Conservation (phyloP, 768 basidiomycete species). For the Lactifluus echinatus region DNA sequence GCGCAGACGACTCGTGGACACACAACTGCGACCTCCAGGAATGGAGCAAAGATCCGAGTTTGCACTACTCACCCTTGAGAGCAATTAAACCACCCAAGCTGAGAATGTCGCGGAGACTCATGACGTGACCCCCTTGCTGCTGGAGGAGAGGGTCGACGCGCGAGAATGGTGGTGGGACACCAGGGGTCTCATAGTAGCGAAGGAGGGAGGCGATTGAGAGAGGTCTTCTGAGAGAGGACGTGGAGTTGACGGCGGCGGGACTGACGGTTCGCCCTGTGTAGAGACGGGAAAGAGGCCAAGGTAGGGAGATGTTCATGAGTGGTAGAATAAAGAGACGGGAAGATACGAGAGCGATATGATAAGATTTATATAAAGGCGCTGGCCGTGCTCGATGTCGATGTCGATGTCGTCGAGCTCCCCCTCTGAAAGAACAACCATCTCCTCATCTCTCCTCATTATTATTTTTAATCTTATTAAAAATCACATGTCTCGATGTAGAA, state of each 20-base stretch:
- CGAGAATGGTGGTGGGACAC: conserved; percentile 63
- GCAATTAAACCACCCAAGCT: conserved; percentile 49
- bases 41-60: background rate
- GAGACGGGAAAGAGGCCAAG: conserved; percentile 24
- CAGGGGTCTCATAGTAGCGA: conserved; percentile 53
- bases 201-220: conserved; percentile 16
- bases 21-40: background rate
- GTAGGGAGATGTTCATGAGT: conserved; percentile 15
- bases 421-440: too few relatives aligned
- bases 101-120: conserved; percentile 64
- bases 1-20: background rate
- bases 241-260: background rate
- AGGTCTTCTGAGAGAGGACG: background rate
- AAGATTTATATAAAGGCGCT: background rate
- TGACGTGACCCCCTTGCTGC: conserved; percentile 42
- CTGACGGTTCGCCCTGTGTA: background rate
- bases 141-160: conserved; percentile 64
- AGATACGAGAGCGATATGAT: background rate
- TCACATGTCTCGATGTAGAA: background rate
- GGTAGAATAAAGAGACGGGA: background rate
- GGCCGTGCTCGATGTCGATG: too few relatives aligned
- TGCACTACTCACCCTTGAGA: conserved; percentile 14
- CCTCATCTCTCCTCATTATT: background rate
- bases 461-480: conserved; percentile 1
- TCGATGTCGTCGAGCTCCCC: too few relatives aligned